Evolutionary conservation across 2,329 filamentous ascomycete species (phyloP).

Genomic region (Fusarium poae): DNA sequence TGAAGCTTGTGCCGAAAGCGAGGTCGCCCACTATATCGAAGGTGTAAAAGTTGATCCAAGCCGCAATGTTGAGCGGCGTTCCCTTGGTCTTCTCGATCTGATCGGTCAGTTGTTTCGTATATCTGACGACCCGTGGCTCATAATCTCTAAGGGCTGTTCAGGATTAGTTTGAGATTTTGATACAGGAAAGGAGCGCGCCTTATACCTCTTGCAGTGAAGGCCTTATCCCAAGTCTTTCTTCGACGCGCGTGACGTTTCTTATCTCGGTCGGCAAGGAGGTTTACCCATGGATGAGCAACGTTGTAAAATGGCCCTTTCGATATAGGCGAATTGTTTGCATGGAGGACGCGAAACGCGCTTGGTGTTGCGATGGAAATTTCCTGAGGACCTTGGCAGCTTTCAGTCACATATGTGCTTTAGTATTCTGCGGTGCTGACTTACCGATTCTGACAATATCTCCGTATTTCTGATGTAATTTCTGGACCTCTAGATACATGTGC

Average conservation of each 20-base stretch:
- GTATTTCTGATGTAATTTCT: slow-evolving; percentile 28
- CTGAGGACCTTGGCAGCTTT: background rate
- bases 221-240: slow-evolving; percentile 38
- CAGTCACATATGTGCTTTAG: fast-evolving
- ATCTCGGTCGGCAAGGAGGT: slow-evolving; percentile 13
- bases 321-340: slow-evolving; percentile 16
- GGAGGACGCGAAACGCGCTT: slow-evolving; percentile 22
- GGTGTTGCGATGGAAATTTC: slow-evolving; percentile 34
- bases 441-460: slow-evolving; percentile 39
- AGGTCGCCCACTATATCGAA: slow-evolving; percentile 40
- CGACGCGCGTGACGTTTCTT: slow-evolving; percentile 24
- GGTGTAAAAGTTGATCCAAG: slow-evolving; percentile 31
- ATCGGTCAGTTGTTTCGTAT: slow-evolving; percentile 3
- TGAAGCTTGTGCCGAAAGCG: slow-evolving; percentile 33
- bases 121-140: slow-evolving; percentile 25
- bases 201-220: slow-evolving; percentile 34
- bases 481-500: slow-evolving; percentile 25
- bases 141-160: slow-evolving; percentile 19
- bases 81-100: slow-evolving; percentile 1
- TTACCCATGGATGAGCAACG: slow-evolving; percentile 9
- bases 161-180: no score
- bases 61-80: background rate
- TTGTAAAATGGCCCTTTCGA: slow-evolving; percentile 34
- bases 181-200: no score
- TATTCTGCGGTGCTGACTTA: fast-evolving